Evolutionary conservation across 257 asterid species (phyloP).

Genomic region (Paraleonurus japonicus): DNA sequence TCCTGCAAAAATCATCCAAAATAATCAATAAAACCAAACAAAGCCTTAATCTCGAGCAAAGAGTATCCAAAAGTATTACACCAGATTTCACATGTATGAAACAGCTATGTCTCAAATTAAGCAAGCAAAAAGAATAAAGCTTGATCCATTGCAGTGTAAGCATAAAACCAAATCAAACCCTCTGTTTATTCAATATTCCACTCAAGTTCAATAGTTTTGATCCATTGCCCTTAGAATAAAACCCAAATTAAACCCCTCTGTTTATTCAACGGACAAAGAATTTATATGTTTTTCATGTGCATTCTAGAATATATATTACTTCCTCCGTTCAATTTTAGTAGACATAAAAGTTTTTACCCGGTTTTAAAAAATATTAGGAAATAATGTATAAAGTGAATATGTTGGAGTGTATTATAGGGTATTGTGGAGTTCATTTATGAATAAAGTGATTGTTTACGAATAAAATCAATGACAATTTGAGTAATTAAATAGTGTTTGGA

Average conservation of each 20-base stretch:
- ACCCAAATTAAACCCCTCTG: not conserved
- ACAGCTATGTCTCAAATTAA: not conserved
- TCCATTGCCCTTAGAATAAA: not conserved
- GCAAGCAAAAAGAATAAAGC: not conserved
- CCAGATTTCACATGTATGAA: not conserved
- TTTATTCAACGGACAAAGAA: not conserved
- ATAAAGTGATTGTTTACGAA: no score
- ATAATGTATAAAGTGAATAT: no score
- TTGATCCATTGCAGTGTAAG: no score
- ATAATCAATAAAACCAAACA: not conserved
- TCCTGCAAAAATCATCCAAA: conserved; percentile 48
- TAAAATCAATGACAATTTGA: no score
- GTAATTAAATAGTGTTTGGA: no score
- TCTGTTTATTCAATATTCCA: not conserved
- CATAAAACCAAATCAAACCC: no score
- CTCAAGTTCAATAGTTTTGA: not conserved
- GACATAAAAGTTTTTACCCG: no score
- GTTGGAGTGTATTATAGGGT: no score
- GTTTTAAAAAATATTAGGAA: no score
- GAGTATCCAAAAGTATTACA: not conserved
- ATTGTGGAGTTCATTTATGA: no score
- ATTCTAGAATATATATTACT: not conserved
- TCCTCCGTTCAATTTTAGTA: no score
- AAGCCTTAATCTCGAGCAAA: not conserved
- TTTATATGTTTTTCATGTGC: not conserved